These are phyloP conservation scores for Aspergillus steynii DNA, from an alignment of 495 filamentous ascomycete genomes.

Conservation along the genomic window DNA sequence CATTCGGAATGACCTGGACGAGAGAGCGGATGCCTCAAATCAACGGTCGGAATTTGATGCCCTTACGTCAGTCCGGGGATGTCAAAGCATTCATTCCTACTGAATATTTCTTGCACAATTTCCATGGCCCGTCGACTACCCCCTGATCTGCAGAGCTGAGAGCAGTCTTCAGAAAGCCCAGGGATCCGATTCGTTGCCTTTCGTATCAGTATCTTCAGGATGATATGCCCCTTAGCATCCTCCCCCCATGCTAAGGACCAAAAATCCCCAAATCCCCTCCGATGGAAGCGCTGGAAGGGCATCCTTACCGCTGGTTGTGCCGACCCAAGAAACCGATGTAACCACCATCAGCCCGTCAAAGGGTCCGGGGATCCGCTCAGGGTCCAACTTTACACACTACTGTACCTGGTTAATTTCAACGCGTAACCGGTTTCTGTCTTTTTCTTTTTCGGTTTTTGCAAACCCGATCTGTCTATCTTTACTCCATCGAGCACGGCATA, in stretches of 20 bases:
- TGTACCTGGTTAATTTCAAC: background rate
- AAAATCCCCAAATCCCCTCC: background rate
- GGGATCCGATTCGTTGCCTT: background rate
- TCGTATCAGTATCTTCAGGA: background rate
- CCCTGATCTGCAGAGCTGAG: background rate
- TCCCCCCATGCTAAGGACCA: background rate
- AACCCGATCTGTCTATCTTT: background rate
- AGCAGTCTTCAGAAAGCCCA: background rate
- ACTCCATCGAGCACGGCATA: background rate
- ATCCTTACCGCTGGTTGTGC: background rate
- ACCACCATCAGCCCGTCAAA: constrained; percentile 1
- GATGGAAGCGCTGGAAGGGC: background rate
- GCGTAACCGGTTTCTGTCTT: background rate
- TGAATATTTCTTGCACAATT: background rate
- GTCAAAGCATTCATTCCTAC: background rate
- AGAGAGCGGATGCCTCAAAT: background rate
- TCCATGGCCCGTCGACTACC: background rate
- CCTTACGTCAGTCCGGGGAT: background rate
- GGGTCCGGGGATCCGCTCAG: constrained; percentile 2
- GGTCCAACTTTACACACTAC: background rate
- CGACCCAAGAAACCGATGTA: background rate
- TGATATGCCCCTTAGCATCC: background rate
- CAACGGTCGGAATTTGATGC: background rate
- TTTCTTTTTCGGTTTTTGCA: background rate
- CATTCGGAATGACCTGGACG: background rate